Conservation (phyloP, 352 stramenopile genomes). For the Globisporangium cystogenes region DNA sequence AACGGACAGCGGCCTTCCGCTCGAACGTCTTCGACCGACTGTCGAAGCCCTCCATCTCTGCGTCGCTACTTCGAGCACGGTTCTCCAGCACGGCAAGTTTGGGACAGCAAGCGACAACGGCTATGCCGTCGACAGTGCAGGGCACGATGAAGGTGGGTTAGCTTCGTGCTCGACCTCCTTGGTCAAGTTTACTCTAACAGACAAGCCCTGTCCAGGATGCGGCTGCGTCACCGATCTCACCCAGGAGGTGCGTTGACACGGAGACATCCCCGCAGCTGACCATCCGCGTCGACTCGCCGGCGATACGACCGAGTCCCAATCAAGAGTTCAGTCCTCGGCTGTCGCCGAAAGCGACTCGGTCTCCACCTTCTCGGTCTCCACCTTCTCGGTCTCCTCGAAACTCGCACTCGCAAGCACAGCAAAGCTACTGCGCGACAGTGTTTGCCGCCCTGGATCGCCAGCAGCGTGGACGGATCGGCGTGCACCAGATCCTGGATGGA, state of each 20-base stretch:
- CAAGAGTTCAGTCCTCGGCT: slow-evolving; percentile 10
- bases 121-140: neutral
- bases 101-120: neutral
- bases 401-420: slow-evolving; percentile 3
- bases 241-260: neutral
- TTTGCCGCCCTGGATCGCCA: slow-evolving; percentile 52
- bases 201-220: no score
- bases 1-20: neutral
- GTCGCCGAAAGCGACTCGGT: slow-evolving; percentile 2
- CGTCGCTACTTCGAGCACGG: slow-evolving; percentile 11
- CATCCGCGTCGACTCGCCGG: slow-evolving; percentile 8
- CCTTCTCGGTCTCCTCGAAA: slow-evolving; percentile 17
- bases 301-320: slow-evolving; percentile 8
- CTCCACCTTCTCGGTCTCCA: slow-evolving; percentile 13
- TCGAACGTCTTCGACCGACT: slow-evolving; percentile 43
- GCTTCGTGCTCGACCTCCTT: no score
- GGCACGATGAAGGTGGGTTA: neutral
- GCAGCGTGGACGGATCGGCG: slow-evolving; percentile 33
- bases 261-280: slow-evolving; percentile 2
- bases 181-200: no score
- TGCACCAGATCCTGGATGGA: slow-evolving; percentile 52
- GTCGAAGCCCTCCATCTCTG: slow-evolving; percentile 17
- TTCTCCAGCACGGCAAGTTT: neutral
- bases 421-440: slow-evolving; percentile 37
- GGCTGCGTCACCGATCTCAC: neutral